Percentiles rank a stretch among this genome's conserved stretches.
Evolutionary conservation across 1,284 basidiomycete genomes (phyloP).

Genomic region (Phellopilus nigrolimitatus): DNA sequence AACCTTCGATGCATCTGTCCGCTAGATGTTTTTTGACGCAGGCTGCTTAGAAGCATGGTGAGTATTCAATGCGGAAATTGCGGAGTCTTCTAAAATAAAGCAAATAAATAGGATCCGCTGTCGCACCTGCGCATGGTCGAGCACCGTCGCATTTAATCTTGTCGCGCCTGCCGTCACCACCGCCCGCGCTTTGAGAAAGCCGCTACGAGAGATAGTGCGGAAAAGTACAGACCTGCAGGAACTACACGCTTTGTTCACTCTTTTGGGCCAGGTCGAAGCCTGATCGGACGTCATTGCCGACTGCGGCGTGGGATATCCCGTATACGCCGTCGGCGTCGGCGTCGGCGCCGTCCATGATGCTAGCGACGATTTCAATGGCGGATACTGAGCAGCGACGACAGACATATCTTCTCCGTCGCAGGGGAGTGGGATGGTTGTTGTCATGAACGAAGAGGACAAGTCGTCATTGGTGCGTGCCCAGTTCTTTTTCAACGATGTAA

Average conservation of each 20-base stretch:
- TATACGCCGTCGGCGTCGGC: neutral
- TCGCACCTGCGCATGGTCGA: conserved; percentile 33
- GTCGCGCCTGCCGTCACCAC: conserved; percentile 39
- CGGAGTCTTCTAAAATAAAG: no score
- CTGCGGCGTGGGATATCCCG: neutral
- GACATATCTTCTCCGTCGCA: no score
- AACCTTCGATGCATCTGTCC: conserved; percentile 49
- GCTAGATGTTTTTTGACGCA: conserved; percentile 48
- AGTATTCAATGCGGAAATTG: neutral
- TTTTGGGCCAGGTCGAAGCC: conserved; percentile 3
- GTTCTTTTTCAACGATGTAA: no score
- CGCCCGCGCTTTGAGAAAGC: neutral
- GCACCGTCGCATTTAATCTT: conserved; percentile 54
- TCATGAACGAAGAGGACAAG: no score
- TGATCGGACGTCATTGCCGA: neutral
- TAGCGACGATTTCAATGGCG: no score
- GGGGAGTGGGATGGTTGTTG: no score
- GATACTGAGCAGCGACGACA: no score
- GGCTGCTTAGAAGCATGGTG: conserved; percentile 24
- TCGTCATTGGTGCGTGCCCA: no score
- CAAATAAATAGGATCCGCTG: neutral
- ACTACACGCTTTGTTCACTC: conserved; percentile 16
- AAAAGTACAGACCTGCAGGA: conserved; percentile 12
- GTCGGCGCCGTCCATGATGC: no score
- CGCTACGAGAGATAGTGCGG: neutral